Evolutionary conservation across 148 eudicot species (phyloP).

Genomic region (Chenopodium suecicum): DNA sequence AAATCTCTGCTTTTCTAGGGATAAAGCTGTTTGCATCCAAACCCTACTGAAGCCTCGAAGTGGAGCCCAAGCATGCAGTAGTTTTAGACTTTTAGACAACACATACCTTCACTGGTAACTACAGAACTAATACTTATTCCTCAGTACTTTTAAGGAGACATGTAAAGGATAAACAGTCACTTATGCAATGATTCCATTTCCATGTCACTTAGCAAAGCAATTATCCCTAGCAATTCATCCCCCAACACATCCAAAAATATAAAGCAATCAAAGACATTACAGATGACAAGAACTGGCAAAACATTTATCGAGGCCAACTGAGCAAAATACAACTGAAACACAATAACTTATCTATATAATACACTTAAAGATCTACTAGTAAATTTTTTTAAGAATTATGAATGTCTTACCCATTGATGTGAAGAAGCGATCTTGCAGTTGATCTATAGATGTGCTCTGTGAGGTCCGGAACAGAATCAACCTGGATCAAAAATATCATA

Average conservation of each 20-base stretch:
- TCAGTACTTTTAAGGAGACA: background rate
- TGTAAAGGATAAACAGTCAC: slow-evolving; percentile 5
- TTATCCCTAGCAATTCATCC: background rate
- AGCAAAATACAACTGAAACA: background rate
- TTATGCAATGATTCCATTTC: background rate
- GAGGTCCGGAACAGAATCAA: slow-evolving; percentile 91
- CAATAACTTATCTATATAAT: background rate
- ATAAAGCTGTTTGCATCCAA: background rate
- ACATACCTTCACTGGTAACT: background rate
- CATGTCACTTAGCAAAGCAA: background rate
- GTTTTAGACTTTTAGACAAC: background rate
- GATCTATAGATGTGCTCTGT: slow-evolving; percentile 78
- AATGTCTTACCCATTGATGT: slow-evolving; percentile 80
- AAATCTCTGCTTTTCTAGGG: too few relatives aligned
- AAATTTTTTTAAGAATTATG: too few relatives aligned
- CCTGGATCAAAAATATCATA: slow-evolving; percentile 43
- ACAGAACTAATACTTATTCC: background rate
- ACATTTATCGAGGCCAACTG: background rate
- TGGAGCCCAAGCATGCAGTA: background rate
- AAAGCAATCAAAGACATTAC: background rate
- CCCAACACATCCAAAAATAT: background rate
- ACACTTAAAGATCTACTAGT: background rate
- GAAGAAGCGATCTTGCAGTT: slow-evolving; percentile 84
- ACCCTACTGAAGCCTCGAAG: background rate
- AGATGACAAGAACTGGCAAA: background rate